phyloP scores from a whole-genome alignment of 148 eudicot genomes.

The Fallopia convolvulus region DNA sequence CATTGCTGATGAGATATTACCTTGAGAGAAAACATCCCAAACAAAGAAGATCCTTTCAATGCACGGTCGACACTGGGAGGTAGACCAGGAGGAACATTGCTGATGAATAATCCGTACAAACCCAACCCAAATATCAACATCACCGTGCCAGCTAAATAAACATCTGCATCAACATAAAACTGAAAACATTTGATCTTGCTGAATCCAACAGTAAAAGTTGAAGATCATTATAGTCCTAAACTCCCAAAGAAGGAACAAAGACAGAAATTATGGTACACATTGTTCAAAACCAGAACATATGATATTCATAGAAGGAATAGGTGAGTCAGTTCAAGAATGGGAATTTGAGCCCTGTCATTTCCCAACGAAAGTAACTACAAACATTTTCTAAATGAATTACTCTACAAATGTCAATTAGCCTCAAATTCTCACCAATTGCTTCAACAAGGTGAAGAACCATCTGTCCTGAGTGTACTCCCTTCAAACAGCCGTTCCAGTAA shows the following conservation, averaged over 20 bases:
- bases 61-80: slow-evolving; percentile 64
- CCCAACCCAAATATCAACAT: slow-evolving; percentile 98
- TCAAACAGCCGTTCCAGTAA: slow-evolving; percentile 70
- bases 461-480: slow-evolving; percentile 82
- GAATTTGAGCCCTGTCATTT: too few relatives aligned
- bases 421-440: slow-evolving; percentile 71
- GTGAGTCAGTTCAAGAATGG: too few relatives aligned
- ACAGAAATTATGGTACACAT: background rate
- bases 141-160: slow-evolving; percentile 94
- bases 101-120: slow-evolving; percentile 77
- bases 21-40: slow-evolving; percentile 96
- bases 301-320: too few relatives aligned
- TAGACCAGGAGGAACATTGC: slow-evolving; percentile 45
- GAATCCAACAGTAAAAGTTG: background rate
- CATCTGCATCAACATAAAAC: slow-evolving; percentile 44
- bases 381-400: background rate
- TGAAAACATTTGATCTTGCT: background rate
- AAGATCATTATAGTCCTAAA: too few relatives aligned
- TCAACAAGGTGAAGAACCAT: slow-evolving; percentile 89
- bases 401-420: background rate
- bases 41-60: slow-evolving; percentile 77
- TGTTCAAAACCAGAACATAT: too few relatives aligned
- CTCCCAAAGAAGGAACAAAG: background rate
- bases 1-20: slow-evolving; percentile 28
- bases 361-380: too few relatives aligned